These are phyloP conservation scores for Selaginella tamariscina DNA, from an alignment of 75 land plant species.

Conservation along the genomic window DNA sequence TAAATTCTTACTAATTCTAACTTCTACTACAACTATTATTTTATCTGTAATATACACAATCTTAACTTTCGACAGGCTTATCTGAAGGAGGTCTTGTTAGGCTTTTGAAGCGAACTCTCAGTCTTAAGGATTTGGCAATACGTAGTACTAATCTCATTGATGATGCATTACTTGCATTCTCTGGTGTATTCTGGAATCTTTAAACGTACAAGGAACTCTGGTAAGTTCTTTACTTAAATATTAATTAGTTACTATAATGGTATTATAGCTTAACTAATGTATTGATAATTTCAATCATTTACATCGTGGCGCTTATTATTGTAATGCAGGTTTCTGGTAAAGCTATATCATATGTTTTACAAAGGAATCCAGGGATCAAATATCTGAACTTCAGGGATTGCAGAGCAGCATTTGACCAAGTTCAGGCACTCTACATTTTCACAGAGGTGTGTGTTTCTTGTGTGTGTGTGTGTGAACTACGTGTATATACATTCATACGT, in stretches of 20 bases:
- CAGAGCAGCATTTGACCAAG: not conserved
- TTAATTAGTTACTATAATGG: not conserved
- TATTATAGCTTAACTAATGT: too few relatives aligned
- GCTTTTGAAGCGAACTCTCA: not conserved
- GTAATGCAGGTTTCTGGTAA: not conserved
- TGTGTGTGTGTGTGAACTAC: not conserved
- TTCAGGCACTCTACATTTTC: too few relatives aligned
- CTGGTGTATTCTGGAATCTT: not conserved
- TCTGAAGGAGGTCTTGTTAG: not conserved
- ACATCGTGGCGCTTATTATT: too few relatives aligned
- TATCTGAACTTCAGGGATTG: not conserved
- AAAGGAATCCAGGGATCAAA: not conserved
- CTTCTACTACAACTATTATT: too few relatives aligned
- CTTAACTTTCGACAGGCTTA: too few relatives aligned
- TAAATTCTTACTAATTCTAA: too few relatives aligned
- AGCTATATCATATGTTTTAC: not conserved
- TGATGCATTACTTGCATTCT: not conserved
- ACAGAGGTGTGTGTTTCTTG: too few relatives aligned
- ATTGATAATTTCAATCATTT: too few relatives aligned
- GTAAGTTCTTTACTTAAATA: not conserved
- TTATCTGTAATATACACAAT: too few relatives aligned
- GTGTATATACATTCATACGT: too few relatives aligned
- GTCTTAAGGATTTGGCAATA: not conserved
- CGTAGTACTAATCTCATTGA: not conserved
- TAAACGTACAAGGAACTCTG: not conserved